Base-by-base conservation (phyloP, 352 stramenopile species). In the Phytophthora nicotianae region DNA sequence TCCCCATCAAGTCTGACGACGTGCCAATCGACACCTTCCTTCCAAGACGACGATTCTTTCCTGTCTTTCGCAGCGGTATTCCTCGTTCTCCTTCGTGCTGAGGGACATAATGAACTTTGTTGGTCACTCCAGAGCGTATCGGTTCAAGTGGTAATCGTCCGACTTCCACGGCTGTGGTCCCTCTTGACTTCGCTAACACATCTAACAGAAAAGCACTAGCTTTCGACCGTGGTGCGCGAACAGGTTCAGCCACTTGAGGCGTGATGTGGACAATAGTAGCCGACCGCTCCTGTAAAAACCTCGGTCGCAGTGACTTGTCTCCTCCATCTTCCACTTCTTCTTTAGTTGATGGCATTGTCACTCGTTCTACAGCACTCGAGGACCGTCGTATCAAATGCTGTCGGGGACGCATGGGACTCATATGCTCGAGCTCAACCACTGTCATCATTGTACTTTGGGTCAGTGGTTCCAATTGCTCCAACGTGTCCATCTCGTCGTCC, bases 251-350 rank as follows among this genome's bases (percentile, higher is more conserved):
- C 10, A 21, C 19, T 14, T 26, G 10, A 7, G 57, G 29, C 0
- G 59, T 50, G n/a, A 83, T 41, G 27, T 83, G 60, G 0, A 68
- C 62, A 46, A 85, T 68, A 3, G 81, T 88, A 8, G 68, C 72
- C 0, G 81, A 84, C 2, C 75, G 68, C 35, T 88, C 70, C 40
- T 88, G 85, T 13, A 89, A 62, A 47, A 81, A 90, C 19, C 72
- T 70, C 8, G 73, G 76, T 0, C 70, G 67, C 27, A 80, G 50
- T 2, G 68, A 59, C 66, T 73, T 74, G 56, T 88, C 77, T 5
- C 68, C 71, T 4, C 65, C 69, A 16, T 66, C 42, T 10, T 75
- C 42, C 24, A 50, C 24, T 16, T 57, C 47, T 53, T 68, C 51
- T n/a, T 41, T 23, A 2, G 20, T 8, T 21, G 24, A 1, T 16